phyloP scores from a whole-genome alignment of 257 asterid species.

The Nicotiana attenuata region DNA sequence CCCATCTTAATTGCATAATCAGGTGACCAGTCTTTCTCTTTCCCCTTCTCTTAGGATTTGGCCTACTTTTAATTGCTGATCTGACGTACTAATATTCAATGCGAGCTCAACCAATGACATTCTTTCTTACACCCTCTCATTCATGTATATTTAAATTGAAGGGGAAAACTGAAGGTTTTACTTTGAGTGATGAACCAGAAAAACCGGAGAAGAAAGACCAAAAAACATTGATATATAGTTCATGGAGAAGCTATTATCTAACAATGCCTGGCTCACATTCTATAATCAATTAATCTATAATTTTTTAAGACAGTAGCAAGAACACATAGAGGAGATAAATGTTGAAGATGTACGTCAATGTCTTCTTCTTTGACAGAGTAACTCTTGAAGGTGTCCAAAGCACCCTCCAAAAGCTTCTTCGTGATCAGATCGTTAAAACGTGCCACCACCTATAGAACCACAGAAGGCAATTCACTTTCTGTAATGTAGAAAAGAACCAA shows the following conservation, averaged over 20 bases:
- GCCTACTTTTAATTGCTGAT: not conserved
- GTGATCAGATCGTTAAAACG: slow-evolving; percentile 94
- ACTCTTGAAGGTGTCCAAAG: slow-evolving; percentile 78
- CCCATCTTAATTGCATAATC: not conserved
- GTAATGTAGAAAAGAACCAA: not conserved
- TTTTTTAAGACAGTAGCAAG: slow-evolving; percentile 12
- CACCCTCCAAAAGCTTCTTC: slow-evolving; percentile 83
- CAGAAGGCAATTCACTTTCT: slow-evolving; percentile 11
- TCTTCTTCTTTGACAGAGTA: slow-evolving; percentile 84
- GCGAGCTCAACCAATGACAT: not conserved
- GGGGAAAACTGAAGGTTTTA: not conserved
- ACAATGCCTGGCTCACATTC: not conserved
- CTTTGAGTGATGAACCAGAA: not conserved
- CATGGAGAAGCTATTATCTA: not conserved
- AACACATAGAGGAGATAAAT: slow-evolving; percentile 47
- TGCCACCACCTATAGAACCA: slow-evolving; percentile 69
- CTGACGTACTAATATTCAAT: not conserved
- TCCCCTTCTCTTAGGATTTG: slow-evolving; percentile 1
- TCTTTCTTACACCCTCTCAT: not conserved
- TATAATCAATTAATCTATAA: not conserved
- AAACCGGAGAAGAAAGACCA: not conserved
- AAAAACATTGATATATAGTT: not conserved
- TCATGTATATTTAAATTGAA: not conserved
- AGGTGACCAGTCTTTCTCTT: not conserved
- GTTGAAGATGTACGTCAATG: slow-evolving; percentile 54